Evolutionary conservation across 73 alveolate species (phyloP).

Genomic region (Paramecium pentaurelia): DNA sequence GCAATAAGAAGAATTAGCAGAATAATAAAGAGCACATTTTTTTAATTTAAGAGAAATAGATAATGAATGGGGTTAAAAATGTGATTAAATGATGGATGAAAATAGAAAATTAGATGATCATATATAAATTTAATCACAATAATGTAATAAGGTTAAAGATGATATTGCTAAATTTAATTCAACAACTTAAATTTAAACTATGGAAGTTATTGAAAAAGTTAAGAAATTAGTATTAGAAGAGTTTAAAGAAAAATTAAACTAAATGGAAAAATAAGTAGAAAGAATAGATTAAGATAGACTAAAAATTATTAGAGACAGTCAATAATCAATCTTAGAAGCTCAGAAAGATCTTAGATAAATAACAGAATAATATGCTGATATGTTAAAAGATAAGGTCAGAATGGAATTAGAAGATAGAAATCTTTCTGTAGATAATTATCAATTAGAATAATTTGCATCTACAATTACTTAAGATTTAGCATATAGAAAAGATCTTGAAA

Average conservation of each 20-base stretch:
- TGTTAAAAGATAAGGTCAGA: background rate
- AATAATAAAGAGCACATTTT: slow-evolving; percentile 39
- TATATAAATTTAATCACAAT: background rate
- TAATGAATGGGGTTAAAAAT: slow-evolving; percentile 33
- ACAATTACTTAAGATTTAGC: background rate
- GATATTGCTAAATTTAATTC: background rate
- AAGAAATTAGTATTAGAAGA: background rate
- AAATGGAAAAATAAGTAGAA: slow-evolving; percentile 40
- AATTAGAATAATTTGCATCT: background rate
- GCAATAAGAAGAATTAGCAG: background rate
- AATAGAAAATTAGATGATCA: slow-evolving; percentile 39
- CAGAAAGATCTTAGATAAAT: background rate
- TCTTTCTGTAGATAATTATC: background rate
- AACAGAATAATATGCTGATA: background rate
- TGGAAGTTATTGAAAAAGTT: slow-evolving; percentile 34
- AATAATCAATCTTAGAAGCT: background rate
- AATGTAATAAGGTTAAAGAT: background rate
- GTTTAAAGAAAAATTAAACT: background rate
- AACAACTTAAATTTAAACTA: background rate
- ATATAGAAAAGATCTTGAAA: background rate
- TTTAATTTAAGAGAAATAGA: background rate
- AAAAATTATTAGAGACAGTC: background rate
- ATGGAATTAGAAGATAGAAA: background rate
- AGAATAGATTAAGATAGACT: slow-evolving; percentile 28
- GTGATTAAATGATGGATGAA: slow-evolving; percentile 45